Conservation (phyloP, 345 rosid genomes). For the Rhodamnia argentea region DNA sequence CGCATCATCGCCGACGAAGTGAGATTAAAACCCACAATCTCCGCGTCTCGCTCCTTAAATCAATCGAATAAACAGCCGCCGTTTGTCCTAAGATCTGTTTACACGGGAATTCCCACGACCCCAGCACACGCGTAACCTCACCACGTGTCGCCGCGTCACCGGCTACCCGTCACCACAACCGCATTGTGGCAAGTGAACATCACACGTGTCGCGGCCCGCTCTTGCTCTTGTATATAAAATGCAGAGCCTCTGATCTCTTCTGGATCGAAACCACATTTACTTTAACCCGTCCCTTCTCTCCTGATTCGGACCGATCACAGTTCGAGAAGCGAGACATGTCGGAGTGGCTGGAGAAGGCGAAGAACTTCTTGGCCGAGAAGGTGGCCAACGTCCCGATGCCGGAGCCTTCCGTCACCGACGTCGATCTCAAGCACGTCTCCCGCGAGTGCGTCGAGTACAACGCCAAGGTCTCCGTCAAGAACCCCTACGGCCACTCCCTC, state of each 20-base stretch:
- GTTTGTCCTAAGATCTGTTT: not conserved
- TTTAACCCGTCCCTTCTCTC: no score
- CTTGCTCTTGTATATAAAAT: not conserved
- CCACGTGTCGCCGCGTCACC: not conserved
- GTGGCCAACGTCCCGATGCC: constrained; percentile 57
- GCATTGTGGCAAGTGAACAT: not conserved
- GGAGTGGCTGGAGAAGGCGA: constrained; percentile 51
- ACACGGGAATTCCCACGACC: not conserved
- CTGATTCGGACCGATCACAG: not conserved
- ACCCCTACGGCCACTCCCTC: constrained; percentile 56
- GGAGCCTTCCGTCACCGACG: constrained; percentile 52
- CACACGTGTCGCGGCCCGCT: not conserved
- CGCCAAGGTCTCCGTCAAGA: constrained; percentile 61
- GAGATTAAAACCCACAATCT: not conserved
- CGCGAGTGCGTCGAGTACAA: constrained; percentile 46
- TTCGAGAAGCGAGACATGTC: not conserved
- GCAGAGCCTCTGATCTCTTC: not conserved
- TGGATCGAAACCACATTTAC: not conserved
- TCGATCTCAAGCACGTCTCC: constrained; percentile 48
- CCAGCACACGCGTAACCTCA: not conserved
- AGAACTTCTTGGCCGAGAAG: constrained; percentile 63
- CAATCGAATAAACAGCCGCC: not conserved
- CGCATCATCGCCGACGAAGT: no score
- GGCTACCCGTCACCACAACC: not conserved
- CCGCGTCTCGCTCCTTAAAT: not conserved